These are phyloP conservation scores for Cadophora sp. DNA, from an alignment of 2,329 filamentous ascomycete genomes.

Conservation along the genomic window DNA sequence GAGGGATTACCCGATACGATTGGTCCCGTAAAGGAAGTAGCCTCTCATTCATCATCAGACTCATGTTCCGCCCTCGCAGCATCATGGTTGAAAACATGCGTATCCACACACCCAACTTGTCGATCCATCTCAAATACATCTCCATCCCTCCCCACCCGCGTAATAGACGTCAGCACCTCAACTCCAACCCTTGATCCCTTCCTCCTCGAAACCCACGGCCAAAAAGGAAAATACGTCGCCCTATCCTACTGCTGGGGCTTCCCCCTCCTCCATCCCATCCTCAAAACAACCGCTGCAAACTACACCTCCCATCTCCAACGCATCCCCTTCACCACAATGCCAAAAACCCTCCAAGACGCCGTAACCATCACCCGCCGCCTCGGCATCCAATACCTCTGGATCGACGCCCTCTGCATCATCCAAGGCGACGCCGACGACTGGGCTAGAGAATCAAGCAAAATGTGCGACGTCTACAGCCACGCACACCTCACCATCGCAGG, in stretches of 20 bases:
- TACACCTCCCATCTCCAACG: neutral
- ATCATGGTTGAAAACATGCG: neutral
- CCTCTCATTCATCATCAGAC: neutral
- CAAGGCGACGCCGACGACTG: neutral
- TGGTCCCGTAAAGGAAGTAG: neutral
- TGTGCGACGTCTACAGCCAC: conserved; percentile 3
- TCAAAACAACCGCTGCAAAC: neutral
- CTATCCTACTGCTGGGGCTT: neutral
- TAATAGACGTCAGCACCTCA: neutral
- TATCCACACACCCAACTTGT: neutral
- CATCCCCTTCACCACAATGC: neutral
- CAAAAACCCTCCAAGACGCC: neutral
- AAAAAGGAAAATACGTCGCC: neutral
- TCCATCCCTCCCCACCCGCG: neutral
- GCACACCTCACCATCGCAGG: neutral
- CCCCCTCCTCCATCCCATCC: neutral
- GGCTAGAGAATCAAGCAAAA: neutral
- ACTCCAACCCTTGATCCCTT: neutral
- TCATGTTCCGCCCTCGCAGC: neutral
- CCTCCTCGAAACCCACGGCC: neutral
- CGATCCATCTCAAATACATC: too few relatives aligned
- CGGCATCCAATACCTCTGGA: neutral
- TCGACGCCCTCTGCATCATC: neutral
- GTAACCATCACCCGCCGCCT: neutral
- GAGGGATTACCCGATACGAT: neutral